These are phyloP conservation scores for Leptographium wingfieldii DNA, from an alignment of 2,329 filamentous ascomycete genomes.

Conservation along the genomic window DNA sequence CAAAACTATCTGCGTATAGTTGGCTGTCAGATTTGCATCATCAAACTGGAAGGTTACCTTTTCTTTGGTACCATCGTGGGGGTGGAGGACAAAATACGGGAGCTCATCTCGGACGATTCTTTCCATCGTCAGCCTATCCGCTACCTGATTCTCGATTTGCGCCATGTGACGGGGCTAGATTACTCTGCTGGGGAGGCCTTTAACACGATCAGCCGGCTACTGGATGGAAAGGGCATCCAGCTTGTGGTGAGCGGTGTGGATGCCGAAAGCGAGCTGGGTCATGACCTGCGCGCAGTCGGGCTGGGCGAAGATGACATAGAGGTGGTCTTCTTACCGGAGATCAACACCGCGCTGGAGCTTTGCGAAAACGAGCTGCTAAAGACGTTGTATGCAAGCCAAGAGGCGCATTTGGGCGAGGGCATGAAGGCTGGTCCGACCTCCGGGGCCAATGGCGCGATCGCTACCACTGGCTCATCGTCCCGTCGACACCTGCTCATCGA, in stretches of 20 bases:
- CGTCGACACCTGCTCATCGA: slow-evolving; percentile 33
- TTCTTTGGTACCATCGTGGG: slow-evolving; percentile 98
- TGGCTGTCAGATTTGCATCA: slow-evolving; percentile 76
- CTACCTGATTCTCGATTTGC: slow-evolving; percentile 80
- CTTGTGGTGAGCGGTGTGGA: slow-evolving; percentile 76
- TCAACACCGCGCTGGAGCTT: slow-evolving; percentile 86
- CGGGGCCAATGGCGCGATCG: background rate
- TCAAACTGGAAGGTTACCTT: slow-evolving; percentile 88
- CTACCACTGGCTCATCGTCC: background rate
- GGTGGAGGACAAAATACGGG: slow-evolving; percentile 78
- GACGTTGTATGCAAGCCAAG: slow-evolving; percentile 60
- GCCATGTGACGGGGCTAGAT: slow-evolving; percentile 82
- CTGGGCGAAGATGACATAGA: slow-evolving; percentile 60
- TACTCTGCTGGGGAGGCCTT: slow-evolving; percentile 96
- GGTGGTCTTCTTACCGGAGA: slow-evolving; percentile 71
- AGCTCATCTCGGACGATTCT: slow-evolving; percentile 67
- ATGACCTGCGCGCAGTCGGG: slow-evolving; percentile 70
- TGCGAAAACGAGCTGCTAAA: slow-evolving; percentile 92
- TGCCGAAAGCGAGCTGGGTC: slow-evolving; percentile 61
- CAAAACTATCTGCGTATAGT: slow-evolving; percentile 76
- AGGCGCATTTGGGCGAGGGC: slow-evolving; percentile 32
- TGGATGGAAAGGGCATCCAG: slow-evolving; percentile 64
- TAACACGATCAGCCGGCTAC: slow-evolving; percentile 75
- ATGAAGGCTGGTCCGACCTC: background rate
- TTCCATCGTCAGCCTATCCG: slow-evolving; percentile 71